These are phyloP conservation scores for Rhexocercosporidium sp. DNA, from an alignment of 2,329 filamentous ascomycete species.

Conservation along the genomic window DNA sequence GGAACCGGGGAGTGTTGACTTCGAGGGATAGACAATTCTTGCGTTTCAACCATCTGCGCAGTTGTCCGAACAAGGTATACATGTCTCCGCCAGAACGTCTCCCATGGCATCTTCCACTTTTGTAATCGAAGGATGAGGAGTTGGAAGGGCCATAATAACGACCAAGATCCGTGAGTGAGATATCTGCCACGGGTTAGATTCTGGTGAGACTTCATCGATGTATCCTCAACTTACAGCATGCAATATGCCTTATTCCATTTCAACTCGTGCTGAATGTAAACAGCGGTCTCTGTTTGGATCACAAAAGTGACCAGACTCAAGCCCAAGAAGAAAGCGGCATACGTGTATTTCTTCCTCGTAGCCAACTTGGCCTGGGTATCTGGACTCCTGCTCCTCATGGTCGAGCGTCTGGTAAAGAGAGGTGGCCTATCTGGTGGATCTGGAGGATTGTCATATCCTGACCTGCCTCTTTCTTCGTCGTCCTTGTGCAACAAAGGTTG, in stretches of 20 bases:
- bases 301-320: slow-evolving; percentile 88
- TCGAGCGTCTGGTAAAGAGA: slow-evolving; percentile 61
- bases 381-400: slow-evolving; percentile 81
- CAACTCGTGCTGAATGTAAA: slow-evolving; percentile 90
- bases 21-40: slow-evolving; percentile 70
- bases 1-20: slow-evolving; percentile 59
- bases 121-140: slow-evolving; percentile 80
- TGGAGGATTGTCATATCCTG: slow-evolving; percentile 38
- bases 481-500: slow-evolving; percentile 44
- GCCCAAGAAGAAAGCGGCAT: slow-evolving; percentile 82
- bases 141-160: slow-evolving; percentile 85
- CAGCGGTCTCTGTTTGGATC: slow-evolving; percentile 92
- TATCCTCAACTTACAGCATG: slow-evolving; percentile 74
- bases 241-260: slow-evolving; percentile 99
- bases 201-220: background rate
- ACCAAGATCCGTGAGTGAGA: slow-evolving; percentile 94
- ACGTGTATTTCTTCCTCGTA: slow-evolving; percentile 82
- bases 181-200: slow-evolving; percentile 54
- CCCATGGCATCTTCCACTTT: slow-evolving; percentile 79
- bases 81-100: slow-evolving; percentile 82
- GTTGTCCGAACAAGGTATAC: slow-evolving; percentile 66
- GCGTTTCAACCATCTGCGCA: slow-evolving; percentile 84
- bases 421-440: slow-evolving; percentile 38
- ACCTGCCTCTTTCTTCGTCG: slow-evolving; percentile 40
- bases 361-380: slow-evolving; percentile 65